Evolutionary conservation across 805 yeast species (phyloP).

Genomic region (Peterozyma xylosa): DNA sequence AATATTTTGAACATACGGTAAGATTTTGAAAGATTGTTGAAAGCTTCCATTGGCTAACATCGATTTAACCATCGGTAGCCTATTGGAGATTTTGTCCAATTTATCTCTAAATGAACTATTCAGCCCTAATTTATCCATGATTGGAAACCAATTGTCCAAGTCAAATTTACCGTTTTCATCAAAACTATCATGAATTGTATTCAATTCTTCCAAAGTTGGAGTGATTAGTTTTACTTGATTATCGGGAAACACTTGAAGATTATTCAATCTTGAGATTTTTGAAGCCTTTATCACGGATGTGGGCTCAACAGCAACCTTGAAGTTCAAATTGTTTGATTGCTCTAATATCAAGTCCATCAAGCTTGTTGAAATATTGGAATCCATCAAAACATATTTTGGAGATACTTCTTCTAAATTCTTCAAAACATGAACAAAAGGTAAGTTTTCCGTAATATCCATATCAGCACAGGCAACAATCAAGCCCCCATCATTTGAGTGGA

Average conservation of each 20-base stretch:
- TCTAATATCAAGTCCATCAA: constrained; percentile 31
- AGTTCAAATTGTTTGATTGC: constrained; percentile 12
- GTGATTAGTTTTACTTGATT: constrained; percentile 41
- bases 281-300: constrained; percentile 63
- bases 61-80: constrained; percentile 17
- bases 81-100: constrained; percentile 26
- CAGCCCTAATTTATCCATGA: constrained; percentile 52
- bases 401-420: constrained; percentile 28
- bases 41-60: constrained; percentile 37
- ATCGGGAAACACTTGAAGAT: constrained; percentile 39
- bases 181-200: constrained; percentile 45
- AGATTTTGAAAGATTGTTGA: constrained; percentile 62
- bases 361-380: constrained; percentile 53
- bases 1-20: constrained; percentile 66
- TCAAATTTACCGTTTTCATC: constrained; percentile 28
- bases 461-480: constrained; percentile 76
- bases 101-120: constrained; percentile 32
- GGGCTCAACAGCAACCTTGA: constrained; percentile 58
- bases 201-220: constrained; percentile 64
- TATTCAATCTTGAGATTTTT: constrained; percentile 30
- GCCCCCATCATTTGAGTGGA: constrained; percentile 51
- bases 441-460: constrained; percentile 60
- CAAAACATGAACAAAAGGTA: constrained; percentile 34
- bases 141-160: constrained; percentile 65
- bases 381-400: constrained; percentile 52